phyloP scores from a whole-genome alignment of 768 basidiomycete genomes.

The Cyathus striatus region DNA sequence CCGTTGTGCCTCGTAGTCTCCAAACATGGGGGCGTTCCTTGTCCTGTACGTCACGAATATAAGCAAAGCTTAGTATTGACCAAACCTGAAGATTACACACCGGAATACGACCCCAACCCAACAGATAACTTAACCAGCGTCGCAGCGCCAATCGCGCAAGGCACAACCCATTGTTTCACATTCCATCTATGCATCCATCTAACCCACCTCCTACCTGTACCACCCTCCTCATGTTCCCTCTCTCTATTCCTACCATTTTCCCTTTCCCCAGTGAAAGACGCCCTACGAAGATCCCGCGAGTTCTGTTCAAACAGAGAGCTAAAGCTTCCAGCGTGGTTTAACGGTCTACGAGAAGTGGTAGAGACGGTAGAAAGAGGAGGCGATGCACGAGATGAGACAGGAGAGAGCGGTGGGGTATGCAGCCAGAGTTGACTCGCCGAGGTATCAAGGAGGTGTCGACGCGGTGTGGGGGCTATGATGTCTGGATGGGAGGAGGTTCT shows the following conservation, averaged over 20 bases:
- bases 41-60: constrained; percentile 39
- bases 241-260: constrained; percentile 17
- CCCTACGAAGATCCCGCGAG: not conserved
- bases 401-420: constrained; percentile 37
- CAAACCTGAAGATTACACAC: constrained; percentile 42
- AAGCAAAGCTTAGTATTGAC: not conserved
- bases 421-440: constrained; percentile 61
- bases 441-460: constrained; percentile 57
- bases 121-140: constrained; percentile 62
- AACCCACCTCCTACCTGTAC: constrained; percentile 59
- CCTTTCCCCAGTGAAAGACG: constrained; percentile 10
- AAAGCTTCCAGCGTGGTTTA: too few relatives aligned
- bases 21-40: constrained; percentile 77
- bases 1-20: constrained; percentile 90
- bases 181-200: constrained; percentile 76
- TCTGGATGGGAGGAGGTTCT: constrained; percentile 9
- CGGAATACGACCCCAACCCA: constrained; percentile 79
- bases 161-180: constrained; percentile 56
- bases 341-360: not conserved
- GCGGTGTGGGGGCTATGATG: constrained; percentile 64
- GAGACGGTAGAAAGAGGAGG: constrained; percentile 33
- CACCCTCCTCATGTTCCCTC: too few relatives aligned
- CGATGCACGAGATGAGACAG: constrained; percentile 39
- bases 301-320: not conserved
- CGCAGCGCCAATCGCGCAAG: constrained; percentile 46